Percentiles rank a stretch among this genome's conserved stretches.
phyloP scores from a whole-genome alignment of 169 alveolate species.

The Eimeria praecox region DNA sequence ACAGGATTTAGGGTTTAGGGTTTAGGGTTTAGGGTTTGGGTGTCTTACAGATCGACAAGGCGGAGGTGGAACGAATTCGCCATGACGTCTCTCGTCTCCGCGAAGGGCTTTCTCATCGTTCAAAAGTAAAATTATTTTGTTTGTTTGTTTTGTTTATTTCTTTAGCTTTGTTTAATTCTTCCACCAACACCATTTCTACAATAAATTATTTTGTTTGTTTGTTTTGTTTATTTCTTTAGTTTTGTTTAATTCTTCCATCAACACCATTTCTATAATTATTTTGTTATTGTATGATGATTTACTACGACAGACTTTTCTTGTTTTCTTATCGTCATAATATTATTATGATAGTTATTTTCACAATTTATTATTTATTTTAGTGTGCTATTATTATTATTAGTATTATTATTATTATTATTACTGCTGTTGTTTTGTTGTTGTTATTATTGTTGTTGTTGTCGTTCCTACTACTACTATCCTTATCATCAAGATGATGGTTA shows the following conservation, averaged over 20 bases:
- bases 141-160: background rate
- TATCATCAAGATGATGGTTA: no score
- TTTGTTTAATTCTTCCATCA: background rate
- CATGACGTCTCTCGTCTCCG: slow-evolving; percentile 31
- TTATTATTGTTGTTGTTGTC: no score
- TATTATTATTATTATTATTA: background rate
- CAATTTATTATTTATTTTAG: no score
- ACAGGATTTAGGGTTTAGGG: slow-evolving; percentile 26
- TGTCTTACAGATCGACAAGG: slow-evolving; percentile 37
- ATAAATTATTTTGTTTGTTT: background rate
- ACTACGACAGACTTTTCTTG: no score
- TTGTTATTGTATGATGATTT: no score
- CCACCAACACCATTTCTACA: no score
- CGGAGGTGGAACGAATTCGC: slow-evolving; percentile 45
- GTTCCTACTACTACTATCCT: no score
- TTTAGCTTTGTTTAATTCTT: background rate
- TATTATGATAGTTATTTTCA: no score
- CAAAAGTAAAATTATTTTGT: background rate
- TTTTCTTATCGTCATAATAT: no score
- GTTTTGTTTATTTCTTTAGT: background rate
- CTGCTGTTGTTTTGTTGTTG: no score
- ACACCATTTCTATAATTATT: background rate
- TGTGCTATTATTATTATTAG: no score
- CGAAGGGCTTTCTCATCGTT: slow-evolving; percentile 21
- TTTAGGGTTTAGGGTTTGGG: slow-evolving; percentile 54